These are phyloP conservation scores for Triticum monococcum DNA, from an alignment of 176 grass and related monocot species.

Conservation along the genomic window DNA sequence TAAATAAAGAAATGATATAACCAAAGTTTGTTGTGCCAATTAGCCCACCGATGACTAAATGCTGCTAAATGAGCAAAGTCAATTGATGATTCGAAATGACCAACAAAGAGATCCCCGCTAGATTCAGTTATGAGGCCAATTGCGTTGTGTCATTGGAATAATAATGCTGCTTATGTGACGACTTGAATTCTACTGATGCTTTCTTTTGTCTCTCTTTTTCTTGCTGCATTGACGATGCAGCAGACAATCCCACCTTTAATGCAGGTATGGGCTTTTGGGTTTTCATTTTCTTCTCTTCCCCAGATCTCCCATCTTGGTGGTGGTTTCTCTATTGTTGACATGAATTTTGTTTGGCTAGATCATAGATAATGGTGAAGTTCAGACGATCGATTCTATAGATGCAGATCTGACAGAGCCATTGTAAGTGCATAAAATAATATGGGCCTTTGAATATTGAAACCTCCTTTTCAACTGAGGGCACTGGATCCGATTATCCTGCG, in stretches of 20 bases:
- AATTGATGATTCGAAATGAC: background rate
- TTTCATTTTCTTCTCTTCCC: background rate
- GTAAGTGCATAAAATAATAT: background rate
- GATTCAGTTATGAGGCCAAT: background rate
- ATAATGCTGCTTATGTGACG: background rate
- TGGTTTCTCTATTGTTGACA: background rate
- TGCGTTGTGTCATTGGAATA: background rate
- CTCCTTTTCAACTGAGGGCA: background rate
- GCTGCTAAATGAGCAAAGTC: too few relatives aligned
- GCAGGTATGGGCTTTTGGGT: background rate
- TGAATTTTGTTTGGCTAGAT: background rate
- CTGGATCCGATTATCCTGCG: background rate
- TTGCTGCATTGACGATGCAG: background rate
- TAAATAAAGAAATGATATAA: too few relatives aligned
- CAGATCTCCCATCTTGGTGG: background rate
- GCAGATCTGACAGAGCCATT: background rate
- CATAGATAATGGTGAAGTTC: background rate
- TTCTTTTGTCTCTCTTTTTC: too few relatives aligned
- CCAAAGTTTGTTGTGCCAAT: too few relatives aligned
- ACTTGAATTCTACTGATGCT: too few relatives aligned
- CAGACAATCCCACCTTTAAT: background rate
- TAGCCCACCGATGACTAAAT: too few relatives aligned
- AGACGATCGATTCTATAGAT: background rate
- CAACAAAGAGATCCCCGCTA: background rate
- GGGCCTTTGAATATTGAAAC: background rate